Conservation (phyloP, 129 eudicot species). For the Pittosporum tobira region DNA sequence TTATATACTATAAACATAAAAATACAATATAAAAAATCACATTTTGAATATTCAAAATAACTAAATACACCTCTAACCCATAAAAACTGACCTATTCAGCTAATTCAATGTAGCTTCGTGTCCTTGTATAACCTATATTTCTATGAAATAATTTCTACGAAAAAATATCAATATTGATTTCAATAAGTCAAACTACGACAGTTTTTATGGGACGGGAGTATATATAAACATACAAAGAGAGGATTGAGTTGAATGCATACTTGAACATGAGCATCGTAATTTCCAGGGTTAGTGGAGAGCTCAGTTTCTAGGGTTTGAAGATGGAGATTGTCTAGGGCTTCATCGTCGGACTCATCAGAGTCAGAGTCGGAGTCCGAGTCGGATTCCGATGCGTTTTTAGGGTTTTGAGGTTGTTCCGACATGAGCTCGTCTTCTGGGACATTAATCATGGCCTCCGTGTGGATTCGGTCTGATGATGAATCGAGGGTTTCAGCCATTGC, state of each 20-base stretch:
- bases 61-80: not conserved
- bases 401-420: slow-evolving; percentile 23
- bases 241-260: slow-evolving; percentile 21
- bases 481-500: slow-evolving; percentile 48
- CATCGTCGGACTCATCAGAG: slow-evolving; percentile 68
- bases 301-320: slow-evolving; percentile 56
- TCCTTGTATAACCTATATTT: not conserved
- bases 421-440: slow-evolving; percentile 20
- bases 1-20: slow-evolving; percentile 42
- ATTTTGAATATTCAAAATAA: not conserved
- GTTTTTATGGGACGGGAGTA: too few relatives aligned
- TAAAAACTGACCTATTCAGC: not conserved
- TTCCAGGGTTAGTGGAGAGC: slow-evolving; percentile 50
- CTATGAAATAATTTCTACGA: not conserved
- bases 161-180: too few relatives aligned
- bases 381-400: slow-evolving; percentile 20
- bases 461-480: slow-evolving; percentile 20
- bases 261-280: slow-evolving; percentile 80
- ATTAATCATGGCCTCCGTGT: slow-evolving; percentile 11
- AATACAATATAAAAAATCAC: slow-evolving; percentile 8
- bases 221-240: not conserved
- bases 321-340: slow-evolving; percentile 42
- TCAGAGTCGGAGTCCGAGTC: slow-evolving; percentile 45
- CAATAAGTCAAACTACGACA: too few relatives aligned
- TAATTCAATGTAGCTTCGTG: not conserved